Conservation (phyloP, 805 yeast species). For the Zygoascus flipseniorum region DNA sequence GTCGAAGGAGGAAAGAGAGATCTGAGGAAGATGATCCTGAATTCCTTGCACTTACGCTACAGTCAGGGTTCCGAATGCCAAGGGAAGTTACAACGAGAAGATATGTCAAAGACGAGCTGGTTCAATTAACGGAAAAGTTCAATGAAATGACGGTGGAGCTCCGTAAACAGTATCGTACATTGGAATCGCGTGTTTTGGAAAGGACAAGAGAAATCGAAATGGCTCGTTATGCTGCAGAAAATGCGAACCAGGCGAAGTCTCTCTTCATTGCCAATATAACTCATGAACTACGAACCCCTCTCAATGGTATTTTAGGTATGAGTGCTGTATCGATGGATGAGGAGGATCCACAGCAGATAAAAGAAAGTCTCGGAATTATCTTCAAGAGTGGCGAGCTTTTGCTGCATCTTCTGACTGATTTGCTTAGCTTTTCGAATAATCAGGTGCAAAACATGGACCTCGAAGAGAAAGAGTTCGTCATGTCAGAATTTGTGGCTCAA, state of each 20-base stretch:
- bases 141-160: constrained; percentile 85
- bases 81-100: constrained; percentile 15
- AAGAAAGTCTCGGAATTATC: constrained; percentile 69
- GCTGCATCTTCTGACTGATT: constrained; percentile 81
- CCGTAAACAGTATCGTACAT: constrained; percentile 68
- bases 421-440: constrained; percentile 86
- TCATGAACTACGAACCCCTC: constrained; percentile 89
- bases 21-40: not conserved
- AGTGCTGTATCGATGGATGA: constrained; percentile 91
- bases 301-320: constrained; percentile 94
- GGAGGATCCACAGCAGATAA: constrained; percentile 54
- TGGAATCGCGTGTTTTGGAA: constrained; percentile 80
- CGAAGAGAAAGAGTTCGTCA: constrained; percentile 73
- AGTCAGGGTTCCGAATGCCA: constrained; percentile 16
- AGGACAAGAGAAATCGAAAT: constrained; percentile 83
- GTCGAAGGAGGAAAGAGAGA: not conserved
- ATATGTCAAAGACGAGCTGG: constrained; percentile 59
- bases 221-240: constrained; percentile 82
- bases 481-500: constrained; percentile 76
- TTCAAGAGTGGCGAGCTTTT: constrained; percentile 87
- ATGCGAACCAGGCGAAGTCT: constrained; percentile 94
- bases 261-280: constrained; percentile 88
- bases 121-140: constrained; percentile 79
- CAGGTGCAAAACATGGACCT: constrained; percentile 65
- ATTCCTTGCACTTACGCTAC: constrained; percentile 1